Percentiles rank a stretch among this genome's conserved stretches.
phyloP scores from a whole-genome alignment of 768 basidiomycete genomes.

The Lactarius quietus region DNA sequence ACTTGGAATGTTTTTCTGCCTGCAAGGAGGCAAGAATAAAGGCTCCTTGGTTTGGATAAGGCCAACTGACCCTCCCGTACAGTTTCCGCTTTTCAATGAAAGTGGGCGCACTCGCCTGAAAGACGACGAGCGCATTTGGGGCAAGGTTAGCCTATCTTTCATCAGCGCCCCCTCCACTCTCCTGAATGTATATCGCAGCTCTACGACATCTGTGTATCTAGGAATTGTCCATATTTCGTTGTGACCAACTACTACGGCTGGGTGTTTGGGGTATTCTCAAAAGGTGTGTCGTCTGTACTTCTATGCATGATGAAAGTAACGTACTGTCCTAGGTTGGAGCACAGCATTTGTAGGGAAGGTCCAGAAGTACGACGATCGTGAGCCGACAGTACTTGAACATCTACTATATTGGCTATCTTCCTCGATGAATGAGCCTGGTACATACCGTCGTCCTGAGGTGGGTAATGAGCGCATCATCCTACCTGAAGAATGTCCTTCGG shows the following conservation, averaged over 20 bases:
- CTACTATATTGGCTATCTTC: constrained; percentile 25
- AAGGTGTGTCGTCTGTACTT: constrained; percentile 5
- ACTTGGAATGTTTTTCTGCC: constrained; percentile 19
- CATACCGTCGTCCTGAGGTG: constrained; percentile 26
- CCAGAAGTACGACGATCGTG: background rate
- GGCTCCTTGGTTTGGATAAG: background rate
- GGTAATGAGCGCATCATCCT: constrained; percentile 18
- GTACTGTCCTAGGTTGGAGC: constrained; percentile 19
- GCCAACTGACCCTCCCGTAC: background rate
- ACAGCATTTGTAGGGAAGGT: constrained; percentile 12
- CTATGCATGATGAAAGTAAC: background rate
- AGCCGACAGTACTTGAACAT: constrained; percentile 21
- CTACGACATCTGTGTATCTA: constrained; percentile 26
- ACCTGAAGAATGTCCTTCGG: constrained; percentile 19
- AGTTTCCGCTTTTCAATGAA: constrained; percentile 21
- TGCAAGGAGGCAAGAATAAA: constrained; percentile 18
- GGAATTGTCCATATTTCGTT: constrained; percentile 26
- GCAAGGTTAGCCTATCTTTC: constrained; percentile 15
- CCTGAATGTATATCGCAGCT: constrained; percentile 15
- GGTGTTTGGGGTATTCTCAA: constrained; percentile 30
- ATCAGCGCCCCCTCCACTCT: background rate
- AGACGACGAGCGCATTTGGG: constrained; percentile 23
- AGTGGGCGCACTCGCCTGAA: constrained; percentile 1
- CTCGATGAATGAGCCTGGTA: constrained; percentile 20
- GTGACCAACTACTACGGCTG: constrained; percentile 29